Evolutionary conservation across 176 grass and related monocot genomes (phyloP).

Genomic region (bread wheat (Triticum aestivum)): IWGSC_CS_RefSeq_v2.1 NC_057811.1:460182955-460183454

Average conservation of each 20-base stretch:
- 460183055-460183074: not conserved
- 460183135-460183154: too few species aligned
- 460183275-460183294: not conserved
- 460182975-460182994: not conserved
- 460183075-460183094: rapidly evolving
- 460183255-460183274: not conserved
- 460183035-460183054: rapidly evolving
- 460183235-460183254: too few species aligned
- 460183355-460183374: rapidly evolving
- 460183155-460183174: too few species aligned
- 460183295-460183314: not conserved
- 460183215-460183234: too few species aligned
- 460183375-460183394: not conserved
- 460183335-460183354: not conserved
- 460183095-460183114: not conserved
- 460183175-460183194: too few species aligned
- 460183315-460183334: not conserved
- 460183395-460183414: not conserved
- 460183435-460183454: not conserved
- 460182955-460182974: not conserved
- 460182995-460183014: not conserved
- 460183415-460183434: not conserved
- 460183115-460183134: too few species aligned
- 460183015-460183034: not conserved
- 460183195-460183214: too few species aligned